Percentiles rank a stretch among this genome's conserved stretches.
These are phyloP conservation scores for Astrocystis sublimbata DNA, from an alignment of 495 filamentous ascomycete species.

Conservation along the genomic window DNA sequence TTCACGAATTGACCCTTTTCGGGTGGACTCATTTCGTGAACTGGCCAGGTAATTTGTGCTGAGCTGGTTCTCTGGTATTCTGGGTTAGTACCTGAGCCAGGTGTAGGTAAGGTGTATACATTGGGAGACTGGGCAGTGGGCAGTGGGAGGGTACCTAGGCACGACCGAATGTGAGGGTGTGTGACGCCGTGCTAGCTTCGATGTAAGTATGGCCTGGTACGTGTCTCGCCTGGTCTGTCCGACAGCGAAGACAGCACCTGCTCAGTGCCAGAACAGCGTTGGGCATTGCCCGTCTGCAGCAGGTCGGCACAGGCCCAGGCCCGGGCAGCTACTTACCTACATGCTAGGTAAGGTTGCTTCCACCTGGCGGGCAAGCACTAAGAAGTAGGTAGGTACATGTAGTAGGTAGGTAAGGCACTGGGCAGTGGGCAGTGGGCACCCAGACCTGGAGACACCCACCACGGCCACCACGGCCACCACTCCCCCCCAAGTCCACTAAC, in stretches of 20 bases:
- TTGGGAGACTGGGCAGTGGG: no score
- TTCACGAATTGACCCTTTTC: conserved; percentile 11
- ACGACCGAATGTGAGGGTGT: no score
- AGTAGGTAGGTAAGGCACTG: neutral
- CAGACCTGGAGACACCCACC: neutral
- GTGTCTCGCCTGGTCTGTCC: no score
- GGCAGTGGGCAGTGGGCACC: neutral
- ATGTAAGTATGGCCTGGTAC: no score
- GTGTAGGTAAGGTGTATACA: no score
- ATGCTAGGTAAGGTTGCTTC: conserved; percentile 16
- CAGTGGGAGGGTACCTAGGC: neutral
- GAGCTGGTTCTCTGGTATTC: conserved; percentile 4
- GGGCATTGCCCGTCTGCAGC: no score
- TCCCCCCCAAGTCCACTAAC: conserved; percentile 25
- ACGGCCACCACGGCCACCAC: conserved; percentile 14
- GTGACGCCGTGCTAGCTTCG: conserved; percentile 14
- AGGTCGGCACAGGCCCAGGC: no score
- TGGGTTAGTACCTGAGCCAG: neutral
- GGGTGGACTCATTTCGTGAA: conserved; percentile 4
- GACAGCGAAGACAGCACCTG: no score
- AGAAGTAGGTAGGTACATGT: conserved; percentile 3
- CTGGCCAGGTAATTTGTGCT: conserved; percentile 12
- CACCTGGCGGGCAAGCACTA: neutral
- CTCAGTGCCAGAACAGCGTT: no score
- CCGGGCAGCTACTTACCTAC: conserved; percentile 1